phyloP scores from a whole-genome alignment of 805 yeast genomes.

The Starmera pachycereana region DNA sequence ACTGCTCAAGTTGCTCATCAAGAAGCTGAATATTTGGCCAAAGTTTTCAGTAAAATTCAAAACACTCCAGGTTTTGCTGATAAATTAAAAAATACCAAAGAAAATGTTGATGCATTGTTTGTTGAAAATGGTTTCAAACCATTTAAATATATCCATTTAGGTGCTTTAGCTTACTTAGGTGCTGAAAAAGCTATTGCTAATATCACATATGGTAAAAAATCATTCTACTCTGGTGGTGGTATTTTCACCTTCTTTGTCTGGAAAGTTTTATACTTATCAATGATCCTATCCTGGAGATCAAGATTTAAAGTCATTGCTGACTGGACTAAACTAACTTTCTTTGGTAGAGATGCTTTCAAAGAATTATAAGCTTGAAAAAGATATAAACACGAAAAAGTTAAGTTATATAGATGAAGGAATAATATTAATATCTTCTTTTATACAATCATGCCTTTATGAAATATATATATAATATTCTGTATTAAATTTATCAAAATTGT shows the following conservation, averaged over 20 bases:
- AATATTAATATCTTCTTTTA: neutral
- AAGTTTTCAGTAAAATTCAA: constrained; percentile 52
- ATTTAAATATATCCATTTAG: constrained; percentile 79
- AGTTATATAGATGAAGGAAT: neutral
- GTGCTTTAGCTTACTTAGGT: constrained; percentile 90
- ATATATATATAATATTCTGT: no score
- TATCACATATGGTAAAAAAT: constrained; percentile 68
- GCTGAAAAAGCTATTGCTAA: constrained; percentile 92
- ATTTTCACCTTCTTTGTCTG: constrained; percentile 81
- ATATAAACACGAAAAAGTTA: neutral
- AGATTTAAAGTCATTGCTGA: constrained; percentile 78
- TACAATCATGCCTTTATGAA: neutral
- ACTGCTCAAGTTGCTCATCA: constrained; percentile 97
- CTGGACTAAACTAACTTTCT: constrained; percentile 80
- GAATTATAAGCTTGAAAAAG: constrained; percentile 35
- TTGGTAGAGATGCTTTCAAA: constrained; percentile 90
- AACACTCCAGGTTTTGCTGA: constrained; percentile 28
- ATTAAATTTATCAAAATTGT: no score
- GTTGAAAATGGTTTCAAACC: constrained; percentile 44
- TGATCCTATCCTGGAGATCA: constrained; percentile 82
- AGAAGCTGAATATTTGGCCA: constrained; percentile 75
- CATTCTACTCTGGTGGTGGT: constrained; percentile 81
- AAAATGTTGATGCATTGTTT: constrained; percentile 29
- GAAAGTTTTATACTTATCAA: constrained; percentile 84
- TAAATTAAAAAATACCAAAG: constrained; percentile 22